phyloP scores from a whole-genome alignment of 208 protist genomes.

The Spongospora subterranea region DNA sequence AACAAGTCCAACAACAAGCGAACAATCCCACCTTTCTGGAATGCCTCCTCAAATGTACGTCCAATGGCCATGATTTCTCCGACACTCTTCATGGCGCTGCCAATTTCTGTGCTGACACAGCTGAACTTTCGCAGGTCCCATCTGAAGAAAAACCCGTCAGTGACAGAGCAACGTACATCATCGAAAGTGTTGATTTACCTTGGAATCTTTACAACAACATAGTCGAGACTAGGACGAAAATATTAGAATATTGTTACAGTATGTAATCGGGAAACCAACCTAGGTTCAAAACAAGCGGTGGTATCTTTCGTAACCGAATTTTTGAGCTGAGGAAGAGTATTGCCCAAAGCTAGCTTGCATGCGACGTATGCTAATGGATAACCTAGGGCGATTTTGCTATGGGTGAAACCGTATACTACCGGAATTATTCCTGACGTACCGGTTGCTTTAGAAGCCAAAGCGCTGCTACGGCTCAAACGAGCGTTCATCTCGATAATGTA shows the following conservation, averaged over 20 bases:
- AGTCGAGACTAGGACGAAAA: constrained; percentile 82
- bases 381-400: constrained; percentile 70
- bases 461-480: constrained; percentile 92
- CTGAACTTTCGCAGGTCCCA: constrained; percentile 64
- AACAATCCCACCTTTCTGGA: constrained; percentile 94
- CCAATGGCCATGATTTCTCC: constrained; percentile 94
- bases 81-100: constrained; percentile 45
- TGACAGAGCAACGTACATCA: not conserved
- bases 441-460: constrained; percentile 96
- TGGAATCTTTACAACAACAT: constrained; percentile 93
- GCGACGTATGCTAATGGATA: constrained; percentile 97
- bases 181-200: constrained; percentile 73
- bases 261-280: constrained; percentile 20
- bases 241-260: not conserved
- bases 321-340: constrained; percentile 59
- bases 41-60: constrained; percentile 94
- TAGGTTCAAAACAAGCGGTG: constrained; percentile 95
- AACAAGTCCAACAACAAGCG: constrained; percentile 78
- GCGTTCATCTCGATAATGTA: constrained; percentile 89
- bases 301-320: constrained; percentile 83
- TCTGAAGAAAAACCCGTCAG: not conserved
- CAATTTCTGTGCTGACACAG: constrained; percentile 46
- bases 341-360: constrained; percentile 93
- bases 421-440: not conserved
- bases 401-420: not conserved